Base-by-base conservation (phyloP, 164 flowering plant species). In the Piper longum region DNA sequence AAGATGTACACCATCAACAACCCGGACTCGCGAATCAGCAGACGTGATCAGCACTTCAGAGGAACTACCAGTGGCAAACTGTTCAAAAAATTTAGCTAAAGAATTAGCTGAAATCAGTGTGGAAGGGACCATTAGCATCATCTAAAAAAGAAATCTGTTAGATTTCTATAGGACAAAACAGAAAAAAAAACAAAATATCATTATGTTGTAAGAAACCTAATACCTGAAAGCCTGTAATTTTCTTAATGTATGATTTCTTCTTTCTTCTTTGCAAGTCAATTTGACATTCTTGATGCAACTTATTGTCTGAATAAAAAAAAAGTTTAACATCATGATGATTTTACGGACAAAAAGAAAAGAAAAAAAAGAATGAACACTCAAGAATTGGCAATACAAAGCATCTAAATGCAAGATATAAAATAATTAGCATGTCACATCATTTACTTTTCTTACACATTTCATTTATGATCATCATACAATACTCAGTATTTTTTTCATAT, bases 221-320 rank as follows among this genome's bases (percentile, higher is more conserved):
- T 77, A 95, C 99, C 95, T 91, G 93, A 73, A 95, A 95, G 51
- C 99, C 97, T 57, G 99, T 95, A 62, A 95, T 88, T 76, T 91
- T 95, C 84, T 85, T 93, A 58, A 76, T 81, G 71, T 85, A 88
- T n/a, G 97, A 74, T 71, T 83, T 95, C 81, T 91, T 86, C 69
- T 84, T 93, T 80, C 83, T 87, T 71, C 80, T 89, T 72, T 81
- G 90, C 74, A 91, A 77, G 77, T 86, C 81, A 59, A 95, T 85
- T 68, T 82, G 83, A 67, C 78, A 56, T 71, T 83, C 83, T 54
- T 78, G 89, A 60, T 78, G 87, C 75, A 91, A 70, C 79, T 86
- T 95, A 70, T 88, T 83, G 54, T 88, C 97, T 90, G 82, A 41
- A 66, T 73, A 41, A 4, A 8, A 61, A 61, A 42, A 64, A 57